Evolutionary conservation across 2,329 filamentous ascomycete species (phyloP).

Genomic region (Botryotinia globosa): DNA sequence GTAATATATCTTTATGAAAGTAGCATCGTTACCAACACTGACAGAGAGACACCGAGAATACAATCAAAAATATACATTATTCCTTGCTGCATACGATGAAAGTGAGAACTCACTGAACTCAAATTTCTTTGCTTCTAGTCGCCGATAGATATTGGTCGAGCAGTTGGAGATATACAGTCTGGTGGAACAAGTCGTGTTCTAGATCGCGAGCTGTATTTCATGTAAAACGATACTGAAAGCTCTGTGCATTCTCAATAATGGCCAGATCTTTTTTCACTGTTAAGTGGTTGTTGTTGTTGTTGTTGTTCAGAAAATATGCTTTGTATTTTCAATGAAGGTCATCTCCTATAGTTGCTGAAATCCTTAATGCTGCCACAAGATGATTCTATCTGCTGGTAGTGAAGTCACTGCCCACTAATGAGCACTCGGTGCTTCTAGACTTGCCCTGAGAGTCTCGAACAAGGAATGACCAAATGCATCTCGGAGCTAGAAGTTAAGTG

Average conservation of each 20-base stretch:
- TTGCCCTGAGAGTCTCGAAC: not conserved
- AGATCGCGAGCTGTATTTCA: not conserved
- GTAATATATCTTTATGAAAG: not conserved
- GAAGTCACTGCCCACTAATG: not conserved
- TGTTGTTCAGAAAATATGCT: accelerated
- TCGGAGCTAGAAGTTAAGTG: not conserved
- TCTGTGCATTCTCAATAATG: not conserved
- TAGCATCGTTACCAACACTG: accelerated
- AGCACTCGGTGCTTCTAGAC: not conserved
- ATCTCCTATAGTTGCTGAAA: not conserved
- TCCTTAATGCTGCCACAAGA: not conserved
- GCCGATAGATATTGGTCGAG: not conserved
- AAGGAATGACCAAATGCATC: not conserved
- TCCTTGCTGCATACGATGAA: not conserved
- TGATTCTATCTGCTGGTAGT: not conserved
- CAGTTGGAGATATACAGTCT: not conserved
- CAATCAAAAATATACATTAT: not conserved
- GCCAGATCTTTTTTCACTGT: no score
- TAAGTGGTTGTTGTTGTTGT: not conserved
- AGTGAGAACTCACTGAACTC: not conserved
- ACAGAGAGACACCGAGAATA: not conserved
- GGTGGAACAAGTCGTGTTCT: not conserved
- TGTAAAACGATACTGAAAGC: not conserved
- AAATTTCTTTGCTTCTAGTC: not conserved
- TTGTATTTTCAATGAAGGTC: not conserved